Conservation (phyloP, 805 yeast genomes). For the Teunomyces lycoperdinae region DNA sequence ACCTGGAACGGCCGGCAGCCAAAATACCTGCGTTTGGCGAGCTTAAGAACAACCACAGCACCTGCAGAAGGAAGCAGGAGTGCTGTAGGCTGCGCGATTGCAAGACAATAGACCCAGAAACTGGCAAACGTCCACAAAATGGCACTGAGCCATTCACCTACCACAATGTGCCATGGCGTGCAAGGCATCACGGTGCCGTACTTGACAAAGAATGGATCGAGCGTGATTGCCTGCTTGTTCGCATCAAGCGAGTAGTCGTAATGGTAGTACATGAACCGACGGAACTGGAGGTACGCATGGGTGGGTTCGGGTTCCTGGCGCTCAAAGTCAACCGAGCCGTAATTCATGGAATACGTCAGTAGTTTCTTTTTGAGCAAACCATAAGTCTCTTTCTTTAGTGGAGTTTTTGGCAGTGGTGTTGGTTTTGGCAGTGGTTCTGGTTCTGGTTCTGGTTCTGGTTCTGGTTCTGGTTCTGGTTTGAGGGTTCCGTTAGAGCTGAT, state of each 20-base stretch:
- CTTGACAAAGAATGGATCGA: constrained; percentile 25
- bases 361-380: constrained; percentile 15
- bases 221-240: constrained; percentile 15
- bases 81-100: not conserved
- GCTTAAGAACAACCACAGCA: not conserved
- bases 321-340: constrained; percentile 8
- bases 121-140: constrained; percentile 17
- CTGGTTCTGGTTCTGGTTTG: not conserved
- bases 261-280: constrained; percentile 17
- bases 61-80: not conserved
- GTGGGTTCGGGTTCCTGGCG: not conserved
- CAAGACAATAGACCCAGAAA: constrained; percentile 6
- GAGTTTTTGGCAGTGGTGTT: not conserved
- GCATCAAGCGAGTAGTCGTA: constrained; percentile 20
- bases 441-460: not conserved
- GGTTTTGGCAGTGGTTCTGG: not conserved
- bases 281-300: constrained; percentile 7
- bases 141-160: constrained; percentile 10
- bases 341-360: constrained; percentile 18
- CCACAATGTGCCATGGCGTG: constrained; percentile 9
- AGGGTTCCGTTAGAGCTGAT: not conserved
- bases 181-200: constrained; percentile 18
- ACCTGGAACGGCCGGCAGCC: not conserved
- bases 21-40: not conserved
- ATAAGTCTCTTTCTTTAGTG: constrained; percentile 4